Conservation (phyloP, 805 yeast genomes). For the Zygosaccharomyces siamensis region DNA sequence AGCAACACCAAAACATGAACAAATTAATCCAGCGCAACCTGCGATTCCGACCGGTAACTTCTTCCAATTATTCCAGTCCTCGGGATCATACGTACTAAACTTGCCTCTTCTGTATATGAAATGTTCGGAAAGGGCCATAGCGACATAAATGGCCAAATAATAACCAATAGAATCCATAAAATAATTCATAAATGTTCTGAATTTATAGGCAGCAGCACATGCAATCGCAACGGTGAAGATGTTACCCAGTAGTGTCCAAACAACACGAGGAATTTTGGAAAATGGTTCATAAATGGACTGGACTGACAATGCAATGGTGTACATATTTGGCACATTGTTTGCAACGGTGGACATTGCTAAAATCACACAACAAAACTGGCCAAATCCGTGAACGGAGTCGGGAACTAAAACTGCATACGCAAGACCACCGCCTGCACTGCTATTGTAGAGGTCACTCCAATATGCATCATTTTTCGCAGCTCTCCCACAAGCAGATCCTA, state of each 20-base stretch:
- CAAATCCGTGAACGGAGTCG: constrained; percentile 81
- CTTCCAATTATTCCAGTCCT: constrained; percentile 52
- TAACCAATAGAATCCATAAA: constrained; percentile 91
- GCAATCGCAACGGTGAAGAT: constrained; percentile 76
- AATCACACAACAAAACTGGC: constrained; percentile 82
- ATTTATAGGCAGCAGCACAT: constrained; percentile 79
- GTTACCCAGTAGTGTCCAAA: constrained; percentile 78
- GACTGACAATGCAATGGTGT: constrained; percentile 81
- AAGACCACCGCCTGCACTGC: constrained; percentile 72
- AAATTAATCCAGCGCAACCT: constrained; percentile 70
- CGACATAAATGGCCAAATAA: constrained; percentile 81
- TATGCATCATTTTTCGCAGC: constrained; percentile 47
- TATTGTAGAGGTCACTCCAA: constrained; percentile 49
- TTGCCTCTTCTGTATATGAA: constrained; percentile 63
- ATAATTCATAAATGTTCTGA: constrained; percentile 67
- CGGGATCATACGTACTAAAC: constrained; percentile 55
- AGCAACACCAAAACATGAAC: constrained; percentile 82
- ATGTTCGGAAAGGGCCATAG: constrained; percentile 76
- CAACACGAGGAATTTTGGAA: constrained; percentile 69
- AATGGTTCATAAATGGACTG: constrained; percentile 80
- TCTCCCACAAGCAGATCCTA: constrained; percentile 84
- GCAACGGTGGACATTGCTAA: constrained; percentile 83
- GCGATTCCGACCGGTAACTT: constrained; percentile 73
- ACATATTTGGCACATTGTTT: constrained; percentile 91
- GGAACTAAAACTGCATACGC: constrained; percentile 72